Percentiles rank a stretch among this genome's conserved stretches.
Conservation (phyloP, 495 filamentous ascomycete genomes). For the Lophium mytilinum region DNA sequence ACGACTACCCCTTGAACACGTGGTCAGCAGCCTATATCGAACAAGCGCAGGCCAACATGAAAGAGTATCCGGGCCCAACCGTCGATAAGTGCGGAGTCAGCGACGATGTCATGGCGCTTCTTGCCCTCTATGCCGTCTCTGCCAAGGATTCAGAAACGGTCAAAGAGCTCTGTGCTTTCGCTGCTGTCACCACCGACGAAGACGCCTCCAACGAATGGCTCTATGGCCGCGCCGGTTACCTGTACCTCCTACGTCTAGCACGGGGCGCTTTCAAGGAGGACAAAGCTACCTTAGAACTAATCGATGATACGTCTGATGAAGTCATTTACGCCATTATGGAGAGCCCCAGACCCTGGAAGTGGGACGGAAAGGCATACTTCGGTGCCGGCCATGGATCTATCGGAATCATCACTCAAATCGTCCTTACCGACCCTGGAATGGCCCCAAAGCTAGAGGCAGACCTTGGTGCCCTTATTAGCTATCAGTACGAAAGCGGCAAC, state of each 20-base stretch:
- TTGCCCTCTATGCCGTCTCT: constrained; percentile 44
- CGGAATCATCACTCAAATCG: constrained; percentile 56
- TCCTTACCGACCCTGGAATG: constrained; percentile 41
- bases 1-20: constrained; percentile 35
- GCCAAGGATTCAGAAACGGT: constrained; percentile 38
- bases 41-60: constrained; percentile 38
- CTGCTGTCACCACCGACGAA: constrained; percentile 33
- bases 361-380: constrained; percentile 50
- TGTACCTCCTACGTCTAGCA: constrained; percentile 50
- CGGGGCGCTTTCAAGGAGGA: constrained; percentile 33
- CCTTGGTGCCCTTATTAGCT: constrained; percentile 41
- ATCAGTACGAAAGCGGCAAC: constrained; percentile 39
- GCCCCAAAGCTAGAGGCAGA: constrained; percentile 37
- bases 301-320: constrained; percentile 35
- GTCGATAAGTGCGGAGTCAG: constrained; percentile 44
- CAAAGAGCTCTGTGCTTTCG: constrained; percentile 36
- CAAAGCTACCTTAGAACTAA: constrained; percentile 27
- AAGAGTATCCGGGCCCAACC: constrained; percentile 35
- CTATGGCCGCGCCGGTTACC: constrained; percentile 52
- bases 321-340: constrained; percentile 38
- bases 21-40: constrained; percentile 41
- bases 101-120: constrained; percentile 47
- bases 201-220: constrained; percentile 44
- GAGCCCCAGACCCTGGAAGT: constrained; percentile 45
- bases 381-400: constrained; percentile 56